Conservation (phyloP, 371 early-diverging fungal species). For the Zopfochytrium polystomum region DNA sequence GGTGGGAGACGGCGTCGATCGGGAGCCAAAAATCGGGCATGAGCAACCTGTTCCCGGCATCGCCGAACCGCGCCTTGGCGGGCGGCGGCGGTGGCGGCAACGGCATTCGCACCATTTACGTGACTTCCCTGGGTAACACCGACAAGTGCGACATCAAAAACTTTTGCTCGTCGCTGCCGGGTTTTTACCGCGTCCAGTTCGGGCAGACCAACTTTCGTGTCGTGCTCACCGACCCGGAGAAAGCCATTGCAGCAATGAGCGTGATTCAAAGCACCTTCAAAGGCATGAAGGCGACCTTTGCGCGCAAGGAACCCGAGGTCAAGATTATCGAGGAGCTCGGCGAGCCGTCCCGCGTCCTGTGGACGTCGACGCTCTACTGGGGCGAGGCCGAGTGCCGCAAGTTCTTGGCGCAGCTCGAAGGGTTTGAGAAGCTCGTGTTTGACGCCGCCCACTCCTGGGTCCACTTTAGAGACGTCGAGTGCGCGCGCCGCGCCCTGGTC, state of each 20-base stretch:
- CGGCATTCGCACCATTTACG: conserved; percentile 15
- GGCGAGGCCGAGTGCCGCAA: conserved; percentile 22
- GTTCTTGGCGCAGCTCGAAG: conserved; percentile 17
- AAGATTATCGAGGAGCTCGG: conserved; percentile 24
- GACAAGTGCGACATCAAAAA: conserved; percentile 22
- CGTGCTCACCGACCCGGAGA: conserved; percentile 16
- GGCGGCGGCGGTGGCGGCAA: not conserved
- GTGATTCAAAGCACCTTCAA: not conserved
- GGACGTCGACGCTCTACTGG: conserved; percentile 27
- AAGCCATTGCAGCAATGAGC: conserved; percentile 24
- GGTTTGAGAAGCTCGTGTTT: conserved; percentile 25
- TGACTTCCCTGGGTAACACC: conserved; percentile 15
- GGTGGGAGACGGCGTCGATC: not conserved
- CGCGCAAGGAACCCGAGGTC: conserved; percentile 27
- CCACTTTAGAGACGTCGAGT: conserved; percentile 19
- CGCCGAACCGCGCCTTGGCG: not conserved
- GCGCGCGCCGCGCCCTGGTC: conserved; percentile 15
- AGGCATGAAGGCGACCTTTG: conserved; percentile 22
- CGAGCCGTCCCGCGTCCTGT: conserved; percentile 23
- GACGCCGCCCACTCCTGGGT: conserved; percentile 24
- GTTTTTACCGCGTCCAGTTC: conserved; percentile 30
- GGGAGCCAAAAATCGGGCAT: too few relatives aligned
- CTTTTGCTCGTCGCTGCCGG: conserved; percentile 18
- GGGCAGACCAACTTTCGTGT: conserved; percentile 28
- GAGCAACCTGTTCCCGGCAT: too few relatives aligned